Conservation (phyloP, 1,284 basidiomycete genomes). For the Trichosporon coremiiforme region DNA sequence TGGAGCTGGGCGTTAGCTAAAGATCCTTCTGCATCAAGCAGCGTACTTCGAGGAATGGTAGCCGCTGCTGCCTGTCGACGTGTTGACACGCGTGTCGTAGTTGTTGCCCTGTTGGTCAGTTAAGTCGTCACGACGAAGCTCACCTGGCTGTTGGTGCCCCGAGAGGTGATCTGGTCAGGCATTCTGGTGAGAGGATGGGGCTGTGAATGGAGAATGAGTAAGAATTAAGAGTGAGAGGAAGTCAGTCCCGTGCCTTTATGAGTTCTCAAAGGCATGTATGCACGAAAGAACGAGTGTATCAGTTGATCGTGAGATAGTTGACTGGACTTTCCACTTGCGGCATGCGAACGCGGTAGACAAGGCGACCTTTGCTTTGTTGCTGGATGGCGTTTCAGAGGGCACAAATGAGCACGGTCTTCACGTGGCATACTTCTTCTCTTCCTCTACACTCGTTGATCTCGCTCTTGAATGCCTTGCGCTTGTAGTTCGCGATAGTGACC, state of each 20-base stretch:
- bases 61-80: slow-evolving; percentile 56
- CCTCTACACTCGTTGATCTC: slow-evolving; percentile 19
- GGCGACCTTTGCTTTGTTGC: not conserved
- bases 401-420: not conserved
- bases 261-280: too few species aligned
- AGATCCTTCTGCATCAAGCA: too few species aligned
- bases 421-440: too few species aligned
- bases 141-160: slow-evolving; percentile 60
- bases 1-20: not conserved
- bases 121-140: too few species aligned
- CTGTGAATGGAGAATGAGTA: too few species aligned
- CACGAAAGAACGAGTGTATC: too few species aligned
- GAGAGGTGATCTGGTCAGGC: slow-evolving; percentile 52
- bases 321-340: not conserved
- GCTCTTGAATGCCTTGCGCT: not conserved
- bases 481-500: not conserved
- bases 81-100: slow-evolving; percentile 60
- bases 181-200: too few species aligned
- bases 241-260: not conserved
- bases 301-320: too few species aligned
- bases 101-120: slow-evolving; percentile 60
- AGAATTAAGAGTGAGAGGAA: too few species aligned
- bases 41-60: slow-evolving; percentile 65
- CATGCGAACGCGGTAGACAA: not conserved
- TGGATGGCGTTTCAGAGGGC: not conserved